Evolutionary conservation across 1,139 yeast genomes (phyloP).

Genomic region (Yamadazyma membranifaciens): DNA sequence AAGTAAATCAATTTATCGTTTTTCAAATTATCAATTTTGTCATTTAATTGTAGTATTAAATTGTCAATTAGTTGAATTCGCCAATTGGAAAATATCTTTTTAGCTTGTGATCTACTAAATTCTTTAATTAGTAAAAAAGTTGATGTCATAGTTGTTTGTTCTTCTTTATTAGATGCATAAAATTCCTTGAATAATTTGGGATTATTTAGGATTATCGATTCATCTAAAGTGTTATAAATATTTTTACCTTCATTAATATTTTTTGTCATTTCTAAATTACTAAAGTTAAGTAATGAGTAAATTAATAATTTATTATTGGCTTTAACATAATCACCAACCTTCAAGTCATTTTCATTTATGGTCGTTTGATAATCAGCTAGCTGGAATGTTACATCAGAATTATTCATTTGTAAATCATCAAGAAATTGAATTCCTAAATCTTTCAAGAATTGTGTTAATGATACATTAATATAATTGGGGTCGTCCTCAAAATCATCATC

Average conservation of each 20-base stretch:
- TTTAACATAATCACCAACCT: conserved; percentile 28
- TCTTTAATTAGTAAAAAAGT: conserved; percentile 48
- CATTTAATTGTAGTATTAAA: conserved; percentile 35
- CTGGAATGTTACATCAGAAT: conserved; percentile 22
- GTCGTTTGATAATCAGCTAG: conserved; percentile 16
- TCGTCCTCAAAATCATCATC: conserved; percentile 13
- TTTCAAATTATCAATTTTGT: conserved; percentile 24
- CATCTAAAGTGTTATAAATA: conserved; percentile 43
- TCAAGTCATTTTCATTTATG: conserved; percentile 12
- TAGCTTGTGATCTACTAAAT: conserved; percentile 49
- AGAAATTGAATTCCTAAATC: conserved; percentile 52
- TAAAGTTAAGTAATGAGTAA: conserved; percentile 50
- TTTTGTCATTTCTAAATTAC: conserved; percentile 51
- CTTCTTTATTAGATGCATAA: conserved; percentile 35
- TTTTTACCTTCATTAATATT: conserved; percentile 50
- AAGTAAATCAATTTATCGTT: conserved; percentile 25
- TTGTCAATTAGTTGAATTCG: conserved; percentile 42
- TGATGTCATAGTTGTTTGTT: conserved; percentile 38
- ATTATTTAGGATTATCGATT: conserved; percentile 42
- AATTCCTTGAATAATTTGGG: conserved; percentile 51
- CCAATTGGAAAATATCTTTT: conserved; percentile 60
- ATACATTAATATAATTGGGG: conserved; percentile 30
- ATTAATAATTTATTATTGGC: conserved; percentile 35
- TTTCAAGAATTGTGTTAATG: conserved; percentile 41
- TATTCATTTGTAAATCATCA: conserved; percentile 48